Evolutionary conservation across 2,329 filamentous ascomycete genomes (phyloP).

Genomic region (Trichoderma sp.): DNA sequence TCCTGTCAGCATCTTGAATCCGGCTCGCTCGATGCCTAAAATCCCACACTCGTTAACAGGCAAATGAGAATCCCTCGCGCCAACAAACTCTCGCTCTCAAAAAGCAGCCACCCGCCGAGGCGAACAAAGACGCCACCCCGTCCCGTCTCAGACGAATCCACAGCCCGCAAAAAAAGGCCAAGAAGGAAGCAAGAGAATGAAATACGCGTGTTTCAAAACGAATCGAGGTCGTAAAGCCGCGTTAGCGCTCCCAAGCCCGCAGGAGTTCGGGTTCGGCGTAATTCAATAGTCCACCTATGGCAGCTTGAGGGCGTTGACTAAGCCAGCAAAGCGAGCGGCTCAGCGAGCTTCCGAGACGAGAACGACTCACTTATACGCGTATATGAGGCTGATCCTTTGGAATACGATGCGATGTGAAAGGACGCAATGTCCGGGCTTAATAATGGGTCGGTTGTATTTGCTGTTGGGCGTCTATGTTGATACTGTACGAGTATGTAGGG

Average conservation of each 20-base stretch:
- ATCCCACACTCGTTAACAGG: not conserved
- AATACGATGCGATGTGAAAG: not conserved
- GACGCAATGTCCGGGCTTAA: not conserved
- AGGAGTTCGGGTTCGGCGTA: constrained; percentile 18
- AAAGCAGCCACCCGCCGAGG: not conserved
- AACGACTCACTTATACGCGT: not conserved
- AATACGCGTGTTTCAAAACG: not conserved
- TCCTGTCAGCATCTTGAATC: not conserved
- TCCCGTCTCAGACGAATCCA: not conserved
- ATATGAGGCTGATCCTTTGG: not conserved
- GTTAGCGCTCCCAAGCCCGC: not conserved
- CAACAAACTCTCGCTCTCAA: not conserved
- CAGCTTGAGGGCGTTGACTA: not conserved
- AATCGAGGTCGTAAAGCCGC: not conserved
- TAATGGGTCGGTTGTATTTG: not conserved
- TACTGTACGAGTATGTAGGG: not conserved
- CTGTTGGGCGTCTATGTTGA: not conserved
- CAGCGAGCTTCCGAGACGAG: not conserved
- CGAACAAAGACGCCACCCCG: not conserved
- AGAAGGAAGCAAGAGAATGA: not conserved
- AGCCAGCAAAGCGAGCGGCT: not conserved
- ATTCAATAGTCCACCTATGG: constrained; percentile 14
- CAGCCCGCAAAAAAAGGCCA: not conserved
- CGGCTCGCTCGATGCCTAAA: not conserved
- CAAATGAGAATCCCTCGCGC: not conserved